Evolutionary conservation across 1,284 basidiomycete species (phyloP).

Genomic region (Cystobasidium pallidum): DNA sequence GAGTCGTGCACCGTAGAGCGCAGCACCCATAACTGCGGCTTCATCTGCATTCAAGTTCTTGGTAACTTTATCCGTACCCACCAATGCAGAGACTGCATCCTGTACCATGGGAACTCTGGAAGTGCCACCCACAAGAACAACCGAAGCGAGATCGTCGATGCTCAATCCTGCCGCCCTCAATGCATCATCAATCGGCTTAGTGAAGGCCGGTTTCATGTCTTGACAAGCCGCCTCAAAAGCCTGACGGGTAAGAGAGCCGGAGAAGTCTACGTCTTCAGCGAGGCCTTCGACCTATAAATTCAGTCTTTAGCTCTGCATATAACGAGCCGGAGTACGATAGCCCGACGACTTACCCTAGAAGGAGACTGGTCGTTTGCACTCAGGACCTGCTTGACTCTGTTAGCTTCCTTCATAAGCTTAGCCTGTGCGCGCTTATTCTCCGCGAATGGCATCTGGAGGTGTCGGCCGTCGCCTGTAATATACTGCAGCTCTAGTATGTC

Average conservation of each 20-base stretch:
- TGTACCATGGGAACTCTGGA: constrained; percentile 93
- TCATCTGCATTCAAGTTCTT: constrained; percentile 97
- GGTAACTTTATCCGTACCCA: constrained; percentile 79
- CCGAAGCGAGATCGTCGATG: constrained; percentile 76
- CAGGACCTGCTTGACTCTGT: constrained; percentile 85
- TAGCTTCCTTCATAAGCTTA: constrained; percentile 90
- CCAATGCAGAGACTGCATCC: constrained; percentile 70
- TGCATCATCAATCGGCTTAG: constrained; percentile 76
- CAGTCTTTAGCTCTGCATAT: no score
- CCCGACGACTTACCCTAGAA: constrained; percentile 64
- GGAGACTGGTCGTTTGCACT: constrained; percentile 86
- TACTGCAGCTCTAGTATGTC: constrained; percentile 80
- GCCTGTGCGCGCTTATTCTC: constrained; percentile 82
- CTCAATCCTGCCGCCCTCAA: constrained; percentile 70
- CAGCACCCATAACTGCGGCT: constrained; percentile 91
- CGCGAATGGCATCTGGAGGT: constrained; percentile 52
- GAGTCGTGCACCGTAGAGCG: constrained; percentile 85
- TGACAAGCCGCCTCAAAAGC: constrained; percentile 76
- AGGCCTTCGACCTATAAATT: constrained; percentile 76
- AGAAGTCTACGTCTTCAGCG: constrained; percentile 88
- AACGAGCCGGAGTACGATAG: not conserved
- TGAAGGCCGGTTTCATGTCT: constrained; percentile 63
- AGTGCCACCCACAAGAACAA: constrained; percentile 87
- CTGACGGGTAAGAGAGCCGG: constrained; percentile 72
- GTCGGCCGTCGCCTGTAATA: constrained; percentile 62